Conservation (phyloP, 1,284 basidiomycete genomes). For the Malassezia nana region DNA sequence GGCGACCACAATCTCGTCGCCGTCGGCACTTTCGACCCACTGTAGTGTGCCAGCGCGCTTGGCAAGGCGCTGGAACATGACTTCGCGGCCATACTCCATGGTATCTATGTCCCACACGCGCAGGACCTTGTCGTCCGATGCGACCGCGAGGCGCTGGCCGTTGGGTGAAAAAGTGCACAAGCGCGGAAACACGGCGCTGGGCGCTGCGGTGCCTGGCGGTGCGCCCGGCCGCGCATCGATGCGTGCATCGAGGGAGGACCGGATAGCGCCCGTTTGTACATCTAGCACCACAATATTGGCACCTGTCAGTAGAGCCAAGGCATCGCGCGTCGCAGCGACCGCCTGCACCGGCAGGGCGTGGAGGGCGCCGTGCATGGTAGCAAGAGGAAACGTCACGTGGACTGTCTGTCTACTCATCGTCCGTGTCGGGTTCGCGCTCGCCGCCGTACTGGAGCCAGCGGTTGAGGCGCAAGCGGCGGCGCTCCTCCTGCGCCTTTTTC, state of each 20-base stretch:
- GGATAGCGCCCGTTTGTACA: neutral
- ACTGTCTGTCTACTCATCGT: slow-evolving; percentile 28
- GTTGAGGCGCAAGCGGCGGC: slow-evolving; percentile 37
- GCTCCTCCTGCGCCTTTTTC: slow-evolving; percentile 46
- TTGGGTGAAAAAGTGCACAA: slow-evolving; percentile 30
- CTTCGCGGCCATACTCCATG: slow-evolving; percentile 21
- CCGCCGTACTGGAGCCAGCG: slow-evolving; percentile 44
- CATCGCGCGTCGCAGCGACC: slow-evolving; percentile 7
- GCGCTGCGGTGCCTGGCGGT: neutral
- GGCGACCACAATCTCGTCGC: slow-evolving; percentile 25
- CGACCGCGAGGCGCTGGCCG: slow-evolving; percentile 29
- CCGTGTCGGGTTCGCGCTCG: slow-evolving; percentile 43
- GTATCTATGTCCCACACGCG: slow-evolving; percentile 28
- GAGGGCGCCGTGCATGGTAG: neutral
- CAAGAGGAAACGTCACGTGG: neutral
- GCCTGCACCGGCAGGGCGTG: slow-evolving; percentile 14
- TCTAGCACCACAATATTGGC: slow-evolving; percentile 11
- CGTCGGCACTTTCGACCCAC: slow-evolving; percentile 20
- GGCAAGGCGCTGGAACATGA: slow-evolving; percentile 28
- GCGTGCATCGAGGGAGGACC: slow-evolving; percentile 4
- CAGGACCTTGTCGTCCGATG: slow-evolving; percentile 41
- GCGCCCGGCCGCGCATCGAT: slow-evolving; percentile 4
- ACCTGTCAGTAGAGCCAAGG: slow-evolving; percentile 9
- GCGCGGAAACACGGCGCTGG: slow-evolving; percentile 22
- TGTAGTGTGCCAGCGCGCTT: slow-evolving; percentile 37